Base-by-base conservation (phyloP, 2,329 filamentous ascomycete species). In the Aspergillus aculeatinus region DNA sequence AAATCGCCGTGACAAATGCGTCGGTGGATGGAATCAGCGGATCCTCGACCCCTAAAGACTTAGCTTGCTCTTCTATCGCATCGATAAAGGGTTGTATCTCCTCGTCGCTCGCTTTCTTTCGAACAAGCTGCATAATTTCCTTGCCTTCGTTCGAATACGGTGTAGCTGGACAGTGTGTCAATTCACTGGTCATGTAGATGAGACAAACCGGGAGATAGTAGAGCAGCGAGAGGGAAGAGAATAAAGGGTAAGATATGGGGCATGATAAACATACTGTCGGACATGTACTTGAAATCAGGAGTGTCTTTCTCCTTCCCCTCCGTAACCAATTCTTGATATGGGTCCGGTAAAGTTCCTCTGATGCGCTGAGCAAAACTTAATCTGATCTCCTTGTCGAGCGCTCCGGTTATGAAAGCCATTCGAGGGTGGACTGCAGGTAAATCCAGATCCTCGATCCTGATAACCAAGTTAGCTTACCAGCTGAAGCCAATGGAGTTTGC, bases 281-380 rank as follows among this genome's bases (percentile, higher is more conserved):
- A 81, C 25, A 87, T 86, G 73, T 90, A 99, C 77, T 98, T 98
- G 80, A 96, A 98, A 63, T 94, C 89, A 0, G 95, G 95, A n/a
- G 90, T 91, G 72, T 99, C 95, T 72, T 95, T 92, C 76, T 98
- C 94, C 74, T 96, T 96, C 66, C 89, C 91, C 55, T 90, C 87
- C 0, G 90, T 85, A 65, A 99, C 94, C 61, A 99, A 80, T 2
- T 81, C 80, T 68, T 93, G 87, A 72, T 96, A 98, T 7, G 88
- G 86, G 56, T 90, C 87, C 1, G 94, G 95, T 7, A 99, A 81
- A 5, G 95, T 98, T 63, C 93, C 93, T 75, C 95, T 93, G 72
- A 99, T 96, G 59, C 95, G 89, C 77, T 96, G 94, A 0, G 95
- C 92, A 74, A 99, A 99, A 71, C 92, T 97, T 53, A 99, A 82